Evolutionary conservation across 2,329 filamentous ascomycete species (phyloP).

Genomic region (Cercospora citrullina): DNA sequence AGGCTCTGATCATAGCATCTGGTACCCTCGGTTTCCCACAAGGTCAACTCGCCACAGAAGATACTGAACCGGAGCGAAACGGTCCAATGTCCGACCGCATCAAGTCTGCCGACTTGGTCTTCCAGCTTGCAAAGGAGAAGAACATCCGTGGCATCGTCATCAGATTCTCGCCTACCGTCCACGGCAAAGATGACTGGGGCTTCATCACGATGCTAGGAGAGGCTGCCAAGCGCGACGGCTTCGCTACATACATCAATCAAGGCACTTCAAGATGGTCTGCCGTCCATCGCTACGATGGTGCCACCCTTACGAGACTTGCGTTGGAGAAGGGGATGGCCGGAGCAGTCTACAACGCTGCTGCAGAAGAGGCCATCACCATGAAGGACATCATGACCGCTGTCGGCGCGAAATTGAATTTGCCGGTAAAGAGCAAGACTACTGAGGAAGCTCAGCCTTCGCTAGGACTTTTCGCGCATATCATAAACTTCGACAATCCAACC

Average conservation of each 20-base stretch:
- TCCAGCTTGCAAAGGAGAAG: constrained; percentile 25
- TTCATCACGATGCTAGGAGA: constrained; percentile 41
- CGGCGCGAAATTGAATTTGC: constrained; percentile 15
- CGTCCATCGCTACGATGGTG: constrained; percentile 50
- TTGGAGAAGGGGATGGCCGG: constrained; percentile 40
- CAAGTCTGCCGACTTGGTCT: constrained; percentile 13
- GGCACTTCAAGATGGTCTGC: constrained; percentile 36
- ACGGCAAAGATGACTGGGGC: constrained; percentile 46
- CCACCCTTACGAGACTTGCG: constrained; percentile 44
- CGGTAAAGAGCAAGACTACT: constrained; percentile 18
- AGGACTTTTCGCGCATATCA: constrained; percentile 41
- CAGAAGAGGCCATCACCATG: constrained; percentile 27
- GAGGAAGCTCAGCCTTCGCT: constrained; percentile 35
- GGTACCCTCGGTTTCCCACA: constrained; percentile 32
- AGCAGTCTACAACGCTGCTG: constrained; percentile 43
- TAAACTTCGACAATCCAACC: constrained; percentile 40
- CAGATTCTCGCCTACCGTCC: constrained; percentile 48
- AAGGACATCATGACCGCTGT: constrained; percentile 17
- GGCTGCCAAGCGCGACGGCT: constrained; percentile 36
- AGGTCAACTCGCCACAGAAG: constrained; percentile 17
- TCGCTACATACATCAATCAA: constrained; percentile 36
- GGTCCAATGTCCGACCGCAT: constrained; percentile 12
- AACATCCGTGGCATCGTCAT: constrained; percentile 43
- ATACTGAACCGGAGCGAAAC: constrained; percentile 9
- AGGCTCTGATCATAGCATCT: constrained; percentile 42